Evolutionary conservation across 345 rosid species (phyloP).

Genomic region (Diplotaxis tenuifolia): DNA sequence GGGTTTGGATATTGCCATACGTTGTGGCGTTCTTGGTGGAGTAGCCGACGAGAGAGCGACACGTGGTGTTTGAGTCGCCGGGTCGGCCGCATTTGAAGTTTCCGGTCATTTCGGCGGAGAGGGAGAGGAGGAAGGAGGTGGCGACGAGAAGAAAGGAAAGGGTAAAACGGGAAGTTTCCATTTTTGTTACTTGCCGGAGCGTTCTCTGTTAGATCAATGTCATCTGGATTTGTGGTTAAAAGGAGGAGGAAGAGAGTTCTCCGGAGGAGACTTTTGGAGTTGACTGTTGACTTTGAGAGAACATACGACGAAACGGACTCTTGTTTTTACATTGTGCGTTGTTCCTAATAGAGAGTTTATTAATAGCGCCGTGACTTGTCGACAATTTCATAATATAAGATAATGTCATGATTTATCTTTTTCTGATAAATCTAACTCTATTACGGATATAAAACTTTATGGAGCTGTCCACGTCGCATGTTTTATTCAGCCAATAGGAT

Average conservation of each 20-base stretch:
- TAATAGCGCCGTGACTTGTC: background rate
- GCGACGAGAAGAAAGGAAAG: background rate
- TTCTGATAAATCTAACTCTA: too few species aligned
- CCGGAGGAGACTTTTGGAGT: background rate
- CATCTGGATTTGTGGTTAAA: background rate
- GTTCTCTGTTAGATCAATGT: background rate
- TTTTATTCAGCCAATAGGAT: too few species aligned
- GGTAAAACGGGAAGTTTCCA: conserved; percentile 18
- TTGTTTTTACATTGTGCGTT: background rate
- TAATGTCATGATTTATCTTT: background rate
- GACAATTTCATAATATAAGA: background rate
- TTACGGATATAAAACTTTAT: too few species aligned
- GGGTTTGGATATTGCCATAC: conserved; percentile 41
- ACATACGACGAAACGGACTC: background rate
- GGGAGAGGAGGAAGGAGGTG: conserved; percentile 26
- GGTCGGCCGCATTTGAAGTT: conserved; percentile 49
- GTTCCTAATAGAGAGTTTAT: background rate
- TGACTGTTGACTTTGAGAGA: background rate
- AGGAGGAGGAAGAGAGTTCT: background rate
- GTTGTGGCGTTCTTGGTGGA: conserved; percentile 49
- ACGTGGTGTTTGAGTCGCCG: conserved; percentile 16
- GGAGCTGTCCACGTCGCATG: too few species aligned
- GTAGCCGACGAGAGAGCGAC: conserved; percentile 57
- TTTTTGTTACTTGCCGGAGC: conserved; percentile 4
- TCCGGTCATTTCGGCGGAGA: conserved; percentile 37